phyloP scores from a whole-genome alignment of 129 eudicot genomes.

The Logfia minima region DNA sequence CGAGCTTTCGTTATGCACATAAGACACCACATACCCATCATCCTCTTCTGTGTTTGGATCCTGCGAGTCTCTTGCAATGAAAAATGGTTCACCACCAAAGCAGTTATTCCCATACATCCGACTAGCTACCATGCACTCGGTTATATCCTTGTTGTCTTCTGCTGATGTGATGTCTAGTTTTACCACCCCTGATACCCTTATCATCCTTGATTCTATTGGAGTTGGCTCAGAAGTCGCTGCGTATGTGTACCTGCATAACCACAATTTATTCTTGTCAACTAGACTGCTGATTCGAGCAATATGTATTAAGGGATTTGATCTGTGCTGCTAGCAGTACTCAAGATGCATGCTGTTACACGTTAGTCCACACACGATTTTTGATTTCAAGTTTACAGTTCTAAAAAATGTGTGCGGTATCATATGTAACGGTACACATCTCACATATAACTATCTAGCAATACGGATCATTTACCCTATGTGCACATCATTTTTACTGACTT shows the following conservation, averaged over 20 bases:
- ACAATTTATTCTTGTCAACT: neutral
- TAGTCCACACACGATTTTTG: neutral
- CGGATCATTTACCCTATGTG: neutral
- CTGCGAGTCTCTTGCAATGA: neutral
- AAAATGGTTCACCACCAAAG: neutral
- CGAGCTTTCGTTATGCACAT: neutral
- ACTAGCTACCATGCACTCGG: neutral
- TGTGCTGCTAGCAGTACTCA: neutral
- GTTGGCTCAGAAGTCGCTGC: neutral
- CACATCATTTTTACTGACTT: neutral
- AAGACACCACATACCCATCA: neutral
- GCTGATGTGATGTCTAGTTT: neutral
- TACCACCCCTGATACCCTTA: neutral
- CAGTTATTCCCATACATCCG: neutral
- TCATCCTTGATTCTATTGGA: neutral
- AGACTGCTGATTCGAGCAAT: no score
- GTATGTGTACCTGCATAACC: neutral
- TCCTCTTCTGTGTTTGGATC: constrained; percentile 2
- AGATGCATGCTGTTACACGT: neutral
- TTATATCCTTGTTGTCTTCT: neutral
- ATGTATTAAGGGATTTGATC: no score
- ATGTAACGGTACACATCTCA: neutral
- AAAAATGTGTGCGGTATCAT: neutral
- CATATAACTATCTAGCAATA: neutral
- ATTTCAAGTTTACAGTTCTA: neutral